phyloP scores from a whole-genome alignment of 331 rosid genomes.

The Cucumis variabilis region DNA sequence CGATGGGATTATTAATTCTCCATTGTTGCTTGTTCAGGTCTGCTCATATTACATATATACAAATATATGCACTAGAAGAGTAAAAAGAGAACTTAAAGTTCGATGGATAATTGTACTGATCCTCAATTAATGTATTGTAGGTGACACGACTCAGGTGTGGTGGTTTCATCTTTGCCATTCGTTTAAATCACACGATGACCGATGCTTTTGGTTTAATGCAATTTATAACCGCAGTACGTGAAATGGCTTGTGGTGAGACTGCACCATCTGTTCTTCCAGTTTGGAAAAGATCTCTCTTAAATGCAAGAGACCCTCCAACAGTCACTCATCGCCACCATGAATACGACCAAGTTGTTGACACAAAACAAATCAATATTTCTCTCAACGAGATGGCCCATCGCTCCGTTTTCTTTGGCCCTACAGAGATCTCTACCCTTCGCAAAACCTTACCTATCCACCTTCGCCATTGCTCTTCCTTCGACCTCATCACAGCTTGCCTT shows the following conservation, averaged over 20 bases:
- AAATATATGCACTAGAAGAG: too few species aligned
- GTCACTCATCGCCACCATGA: conserved; percentile 41
- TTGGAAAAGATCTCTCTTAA: conserved; percentile 29
- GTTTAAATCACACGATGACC: conserved; percentile 41
- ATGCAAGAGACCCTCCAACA: conserved; percentile 41
- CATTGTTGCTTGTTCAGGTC: neutral
- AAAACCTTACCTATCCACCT: conserved; percentile 31
- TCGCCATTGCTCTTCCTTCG: conserved; percentile 36
- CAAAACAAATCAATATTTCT: conserved; percentile 23
- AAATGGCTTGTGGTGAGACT: conserved; percentile 35
- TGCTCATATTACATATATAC: too few species aligned
- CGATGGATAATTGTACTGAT: too few species aligned
- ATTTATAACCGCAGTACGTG: conserved; percentile 38
- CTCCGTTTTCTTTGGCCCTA: neutral
- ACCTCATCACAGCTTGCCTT: conserved; percentile 34
- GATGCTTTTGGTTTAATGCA: conserved; percentile 38
- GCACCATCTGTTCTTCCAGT: conserved; percentile 31
- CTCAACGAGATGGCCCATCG: conserved; percentile 37
- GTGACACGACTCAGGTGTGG: conserved; percentile 49
- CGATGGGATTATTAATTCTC: neutral
- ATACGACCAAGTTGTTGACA: conserved; percentile 39
- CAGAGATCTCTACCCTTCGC: conserved; percentile 35
- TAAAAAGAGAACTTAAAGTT: too few species aligned
- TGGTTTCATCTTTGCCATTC: conserved; percentile 43
- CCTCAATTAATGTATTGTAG: neutral